Percentiles rank a stretch among this genome's conserved stretches.
These are phyloP conservation scores for Phaeosphaeria sp. DNA, from an alignment of 2,329 filamentous ascomycete genomes.

Conservation along the genomic window DNA sequence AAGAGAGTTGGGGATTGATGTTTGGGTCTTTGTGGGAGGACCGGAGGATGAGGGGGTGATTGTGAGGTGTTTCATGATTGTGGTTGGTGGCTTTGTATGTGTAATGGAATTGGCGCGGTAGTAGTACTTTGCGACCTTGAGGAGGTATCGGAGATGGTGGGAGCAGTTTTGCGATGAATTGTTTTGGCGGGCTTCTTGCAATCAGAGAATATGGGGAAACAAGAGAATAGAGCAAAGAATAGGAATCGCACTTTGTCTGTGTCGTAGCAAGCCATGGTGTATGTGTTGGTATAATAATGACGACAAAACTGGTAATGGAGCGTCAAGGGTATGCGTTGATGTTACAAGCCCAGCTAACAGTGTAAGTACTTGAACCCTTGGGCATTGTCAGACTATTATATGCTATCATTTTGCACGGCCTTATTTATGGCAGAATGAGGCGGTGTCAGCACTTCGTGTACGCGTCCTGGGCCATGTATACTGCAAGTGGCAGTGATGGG, in stretches of 20 bases:
- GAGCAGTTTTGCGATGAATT: slow-evolving; percentile 2
- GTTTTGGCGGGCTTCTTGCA: slow-evolving; percentile 13
- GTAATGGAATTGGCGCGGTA: not conserved
- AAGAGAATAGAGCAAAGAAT: slow-evolving; percentile 34
- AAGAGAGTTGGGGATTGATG: slow-evolving; percentile 41
- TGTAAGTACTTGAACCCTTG: not conserved
- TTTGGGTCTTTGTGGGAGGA: slow-evolving; percentile 50
- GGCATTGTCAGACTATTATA: not conserved
- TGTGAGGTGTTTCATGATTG: slow-evolving; percentile 49
- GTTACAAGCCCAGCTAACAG: slow-evolving; percentile 5
- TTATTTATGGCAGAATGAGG: slow-evolving; percentile 8
- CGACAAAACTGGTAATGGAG: slow-evolving; percentile 31
- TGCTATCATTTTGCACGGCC: not conserved
- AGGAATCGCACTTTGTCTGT: slow-evolving; percentile 33
- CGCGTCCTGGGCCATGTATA: slow-evolving; percentile 2
- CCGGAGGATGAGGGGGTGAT: slow-evolving; percentile 48
- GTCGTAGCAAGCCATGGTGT: slow-evolving; percentile 28
- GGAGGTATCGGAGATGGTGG: slow-evolving; percentile 3
- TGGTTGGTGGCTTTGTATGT: not conserved
- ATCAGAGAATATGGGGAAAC: slow-evolving; percentile 31
- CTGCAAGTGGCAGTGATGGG: not conserved
- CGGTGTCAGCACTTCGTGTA: slow-evolving; percentile 8
- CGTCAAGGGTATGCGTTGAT: slow-evolving; percentile 12
- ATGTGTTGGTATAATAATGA: slow-evolving; percentile 20
- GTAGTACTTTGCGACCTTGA: not conserved